Percentiles rank a stretch among this genome's conserved stretches.
Conservation (phyloP, 2,329 filamentous ascomycete species). For the Hortaea werneckii region DNA sequence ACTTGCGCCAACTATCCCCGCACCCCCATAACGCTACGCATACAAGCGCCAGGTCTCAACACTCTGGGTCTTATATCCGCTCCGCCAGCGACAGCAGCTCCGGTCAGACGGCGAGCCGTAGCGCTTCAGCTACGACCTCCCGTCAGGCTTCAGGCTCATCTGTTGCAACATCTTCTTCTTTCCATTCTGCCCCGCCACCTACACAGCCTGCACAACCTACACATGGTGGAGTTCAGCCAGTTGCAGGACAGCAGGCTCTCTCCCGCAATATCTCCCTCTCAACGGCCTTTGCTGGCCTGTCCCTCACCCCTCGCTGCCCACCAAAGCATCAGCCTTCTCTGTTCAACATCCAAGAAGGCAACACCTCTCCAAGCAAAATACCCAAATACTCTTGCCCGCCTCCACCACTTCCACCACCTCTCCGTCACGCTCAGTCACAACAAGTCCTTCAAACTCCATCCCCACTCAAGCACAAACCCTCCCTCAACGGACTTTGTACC, state of each 20-base stretch:
- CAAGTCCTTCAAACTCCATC: slow-evolving; percentile 20
- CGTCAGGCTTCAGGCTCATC: not conserved
- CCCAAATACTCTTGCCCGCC: slow-evolving; percentile 22
- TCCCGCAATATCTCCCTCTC: slow-evolving; percentile 22
- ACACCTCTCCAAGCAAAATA: slow-evolving; percentile 23
- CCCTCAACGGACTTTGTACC: slow-evolving; percentile 17
- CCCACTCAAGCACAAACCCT: slow-evolving; percentile 19
- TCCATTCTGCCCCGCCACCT: not conserved
- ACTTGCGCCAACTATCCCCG: slow-evolving; percentile 11
- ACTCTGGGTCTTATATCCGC: slow-evolving; percentile 12
- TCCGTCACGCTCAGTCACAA: slow-evolving; percentile 21
- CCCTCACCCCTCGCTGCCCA: slow-evolving; percentile 13
- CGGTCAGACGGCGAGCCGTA: not conserved
- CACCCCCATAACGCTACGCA: not conserved
- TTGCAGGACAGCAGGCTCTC: slow-evolving; percentile 10
- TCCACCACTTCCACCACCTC: slow-evolving; percentile 7
- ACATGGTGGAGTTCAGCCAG: slow-evolving; percentile 2
- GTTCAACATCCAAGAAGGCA: slow-evolving; percentile 21
- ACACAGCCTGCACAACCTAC: not conserved
- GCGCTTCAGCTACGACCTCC: not conserved
- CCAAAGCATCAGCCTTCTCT: slow-evolving; percentile 20
- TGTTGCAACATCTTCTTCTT: not conserved
- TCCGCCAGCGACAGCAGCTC: slow-evolving; percentile 8
- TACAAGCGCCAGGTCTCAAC: slow-evolving; percentile 19
- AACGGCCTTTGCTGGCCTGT: slow-evolving; percentile 19